phyloP scores from a whole-genome alignment of 495 filamentous ascomycete species.

The Penicillium diatomitis region DNA sequence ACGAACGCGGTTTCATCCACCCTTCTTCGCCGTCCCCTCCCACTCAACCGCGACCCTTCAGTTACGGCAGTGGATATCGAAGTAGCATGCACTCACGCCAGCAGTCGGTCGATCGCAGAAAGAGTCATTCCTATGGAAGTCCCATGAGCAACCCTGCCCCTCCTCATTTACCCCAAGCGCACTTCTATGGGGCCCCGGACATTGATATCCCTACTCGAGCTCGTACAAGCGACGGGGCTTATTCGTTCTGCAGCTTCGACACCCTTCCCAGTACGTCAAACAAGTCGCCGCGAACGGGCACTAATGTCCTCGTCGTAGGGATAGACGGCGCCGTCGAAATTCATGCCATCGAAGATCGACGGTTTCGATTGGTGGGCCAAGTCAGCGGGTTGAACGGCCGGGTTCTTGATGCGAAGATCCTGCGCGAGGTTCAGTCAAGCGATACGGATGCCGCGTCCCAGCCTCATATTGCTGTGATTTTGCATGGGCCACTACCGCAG shows the following conservation, averaged over 20 bases:
- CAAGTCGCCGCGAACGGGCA: slow-evolving; percentile 41
- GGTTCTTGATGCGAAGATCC: slow-evolving; percentile 72
- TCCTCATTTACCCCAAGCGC: slow-evolving; percentile 72
- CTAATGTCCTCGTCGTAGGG: slow-evolving; percentile 66
- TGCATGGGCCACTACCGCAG: slow-evolving; percentile 60
- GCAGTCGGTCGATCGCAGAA: slow-evolving; percentile 30
- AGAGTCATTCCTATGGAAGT: slow-evolving; percentile 37
- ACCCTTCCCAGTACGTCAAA: slow-evolving; percentile 42
- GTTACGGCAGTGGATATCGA: slow-evolving; percentile 34
- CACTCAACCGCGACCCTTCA: slow-evolving; percentile 33
- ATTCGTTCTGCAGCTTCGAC: slow-evolving; percentile 76
- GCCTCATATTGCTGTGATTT: slow-evolving; percentile 63
- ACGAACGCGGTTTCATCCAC: slow-evolving; percentile 38
- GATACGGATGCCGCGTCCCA: slow-evolving; percentile 35
- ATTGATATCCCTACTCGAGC: slow-evolving; percentile 33
- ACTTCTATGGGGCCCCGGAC: slow-evolving; percentile 54
- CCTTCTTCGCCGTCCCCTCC: slow-evolving; percentile 44
- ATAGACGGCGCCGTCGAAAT: slow-evolving; percentile 69
- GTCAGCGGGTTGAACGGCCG: slow-evolving; percentile 68
- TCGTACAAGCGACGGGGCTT: slow-evolving; percentile 44
- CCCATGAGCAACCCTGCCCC: slow-evolving; percentile 48
- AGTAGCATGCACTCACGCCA: slow-evolving; percentile 31
- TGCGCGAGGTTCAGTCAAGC: slow-evolving; percentile 45
- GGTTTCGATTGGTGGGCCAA: slow-evolving; percentile 53
- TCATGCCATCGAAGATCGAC: slow-evolving; percentile 56